A percentile compares a stretch with the other conserved stretches of the same genome.
These are phyloP conservation scores for Claviceps pusilla DNA, from an alignment of 2,329 filamentous ascomycete genomes.

Conservation along the genomic window DNA sequence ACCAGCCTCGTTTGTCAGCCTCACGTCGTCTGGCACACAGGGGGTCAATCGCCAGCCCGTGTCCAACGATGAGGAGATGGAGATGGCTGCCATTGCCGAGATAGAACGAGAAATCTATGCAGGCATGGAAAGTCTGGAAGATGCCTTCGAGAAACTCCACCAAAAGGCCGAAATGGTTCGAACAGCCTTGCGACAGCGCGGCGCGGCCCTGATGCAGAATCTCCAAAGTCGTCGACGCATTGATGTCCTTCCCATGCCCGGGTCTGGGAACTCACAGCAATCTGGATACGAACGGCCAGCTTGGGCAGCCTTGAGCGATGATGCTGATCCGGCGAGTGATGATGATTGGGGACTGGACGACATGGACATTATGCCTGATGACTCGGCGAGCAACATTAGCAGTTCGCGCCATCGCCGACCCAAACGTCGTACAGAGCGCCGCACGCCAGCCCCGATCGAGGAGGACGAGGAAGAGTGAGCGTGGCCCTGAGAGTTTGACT, in stretches of 20 bases:
- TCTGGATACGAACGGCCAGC: constrained; percentile 29
- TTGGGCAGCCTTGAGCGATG: constrained; percentile 26
- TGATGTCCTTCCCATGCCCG: constrained; percentile 35
- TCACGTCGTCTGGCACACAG: constrained; percentile 31
- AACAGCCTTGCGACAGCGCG: constrained; percentile 63
- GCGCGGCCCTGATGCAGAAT: constrained; percentile 56
- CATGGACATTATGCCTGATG: constrained; percentile 56
- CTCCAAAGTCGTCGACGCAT: constrained; percentile 44
- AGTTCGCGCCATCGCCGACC: constrained; percentile 52
- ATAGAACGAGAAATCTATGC: constrained; percentile 85
- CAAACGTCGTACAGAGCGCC: constrained; percentile 52
- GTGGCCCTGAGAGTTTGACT: background rate
- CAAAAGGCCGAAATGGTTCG: constrained; percentile 69
- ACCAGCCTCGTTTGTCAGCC: constrained; percentile 42
- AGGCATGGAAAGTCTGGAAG: constrained; percentile 87
- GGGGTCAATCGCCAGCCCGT: constrained; percentile 42
- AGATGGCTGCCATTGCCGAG: constrained; percentile 78
- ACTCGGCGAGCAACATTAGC: constrained; percentile 67
- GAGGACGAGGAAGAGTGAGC: constrained; percentile 52
- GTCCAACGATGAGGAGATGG: constrained; percentile 83
- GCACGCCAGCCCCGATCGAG: constrained; percentile 58
- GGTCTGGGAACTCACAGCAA: constrained; percentile 30
- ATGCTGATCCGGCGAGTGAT: constrained; percentile 36
- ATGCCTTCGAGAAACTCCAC: constrained; percentile 87
- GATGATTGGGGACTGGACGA: constrained; percentile 45